These are phyloP conservation scores for Aegilops tauschii DNA, from an alignment of 176 grass and related monocot genomes.

Conservation along the genomic window DNA sequence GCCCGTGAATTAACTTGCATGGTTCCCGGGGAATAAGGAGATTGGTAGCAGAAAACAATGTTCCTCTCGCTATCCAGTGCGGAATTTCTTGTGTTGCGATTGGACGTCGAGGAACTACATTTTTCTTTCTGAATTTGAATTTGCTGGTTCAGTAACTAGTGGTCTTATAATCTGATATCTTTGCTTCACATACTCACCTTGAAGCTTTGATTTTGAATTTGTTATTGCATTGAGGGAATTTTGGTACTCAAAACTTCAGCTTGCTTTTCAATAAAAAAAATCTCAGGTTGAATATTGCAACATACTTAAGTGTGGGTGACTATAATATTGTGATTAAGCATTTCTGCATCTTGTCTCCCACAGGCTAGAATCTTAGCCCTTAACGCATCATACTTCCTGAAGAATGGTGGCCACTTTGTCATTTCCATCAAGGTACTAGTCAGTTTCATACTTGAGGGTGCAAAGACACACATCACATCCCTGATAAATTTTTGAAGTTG, in stretches of 20 bases:
- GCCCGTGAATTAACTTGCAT: no score
- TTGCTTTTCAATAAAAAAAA: neutral
- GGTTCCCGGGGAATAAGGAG: no score
- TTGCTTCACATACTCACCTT: neutral
- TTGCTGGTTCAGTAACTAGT: no score
- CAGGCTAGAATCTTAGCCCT: conserved; percentile 95
- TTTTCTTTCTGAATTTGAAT: no score
- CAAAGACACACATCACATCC: no score
- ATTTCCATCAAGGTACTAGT: conserved; percentile 85
- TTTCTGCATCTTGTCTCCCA: neutral
- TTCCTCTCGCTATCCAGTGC: no score
- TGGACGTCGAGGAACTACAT: no score
- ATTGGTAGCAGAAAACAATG: no score
- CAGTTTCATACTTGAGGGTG: no score
- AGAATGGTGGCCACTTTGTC: conserved; percentile 91
- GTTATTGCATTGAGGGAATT: neutral
- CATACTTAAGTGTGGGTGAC: neutral
- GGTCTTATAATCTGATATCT: neutral
- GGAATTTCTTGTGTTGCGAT: no score
- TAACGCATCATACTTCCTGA: conserved; percentile 83
- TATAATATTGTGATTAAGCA: no score
- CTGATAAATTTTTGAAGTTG: neutral
- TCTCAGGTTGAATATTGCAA: neutral
- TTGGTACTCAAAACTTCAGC: neutral
- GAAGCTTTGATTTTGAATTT: neutral